A percentile compares a stretch with the other conserved stretches of the same genome.
phyloP scores from a whole-genome alignment of 2,329 filamentous ascomycete genomes.

The Xylariaceae sp. region DNA sequence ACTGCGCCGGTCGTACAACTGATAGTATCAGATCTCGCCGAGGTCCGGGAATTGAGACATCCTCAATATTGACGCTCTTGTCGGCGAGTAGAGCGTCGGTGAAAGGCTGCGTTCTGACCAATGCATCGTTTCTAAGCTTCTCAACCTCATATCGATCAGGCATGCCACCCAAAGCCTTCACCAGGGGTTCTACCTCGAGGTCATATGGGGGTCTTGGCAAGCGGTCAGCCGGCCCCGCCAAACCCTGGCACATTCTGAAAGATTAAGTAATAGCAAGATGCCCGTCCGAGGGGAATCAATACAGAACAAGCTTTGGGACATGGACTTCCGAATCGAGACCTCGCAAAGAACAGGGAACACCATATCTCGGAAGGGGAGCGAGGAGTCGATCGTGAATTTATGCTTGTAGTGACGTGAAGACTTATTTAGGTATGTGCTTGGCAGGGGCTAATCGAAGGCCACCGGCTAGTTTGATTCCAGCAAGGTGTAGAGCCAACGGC shows the following conservation, averaged over 20 bases:
- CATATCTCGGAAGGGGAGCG: constrained; percentile 3
- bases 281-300: constrained; percentile 4
- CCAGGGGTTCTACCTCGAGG: constrained; percentile 31
- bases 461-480: constrained; percentile 24
- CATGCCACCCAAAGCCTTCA: constrained; percentile 29
- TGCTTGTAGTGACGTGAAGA: constrained; percentile 11
- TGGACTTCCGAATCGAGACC: constrained; percentile 3
- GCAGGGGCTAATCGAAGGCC: constrained; percentile 27
- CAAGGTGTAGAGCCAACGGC: constrained; percentile 24
- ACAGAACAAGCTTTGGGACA: constrained; percentile 7
- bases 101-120: constrained; percentile 29
- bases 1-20: constrained; percentile 28
- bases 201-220: constrained; percentile 36
- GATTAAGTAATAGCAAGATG: constrained; percentile 3
- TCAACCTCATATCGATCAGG: constrained; percentile 35
- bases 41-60: constrained; percentile 31
- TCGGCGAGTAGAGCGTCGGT: constrained; percentile 33
- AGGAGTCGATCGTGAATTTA: constrained; percentile 24
- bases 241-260: constrained; percentile 22
- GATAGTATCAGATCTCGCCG: constrained; percentile 28
- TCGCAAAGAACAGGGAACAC: neutral
- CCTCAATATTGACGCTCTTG: constrained; percentile 32
- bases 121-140: constrained; percentile 32
- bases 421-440: too few relatives aligned
- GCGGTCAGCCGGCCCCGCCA: constrained; percentile 32